Evolutionary conservation across 2,329 filamentous ascomycete species (phyloP).

Genomic region (Diaporthe citri): DNA sequence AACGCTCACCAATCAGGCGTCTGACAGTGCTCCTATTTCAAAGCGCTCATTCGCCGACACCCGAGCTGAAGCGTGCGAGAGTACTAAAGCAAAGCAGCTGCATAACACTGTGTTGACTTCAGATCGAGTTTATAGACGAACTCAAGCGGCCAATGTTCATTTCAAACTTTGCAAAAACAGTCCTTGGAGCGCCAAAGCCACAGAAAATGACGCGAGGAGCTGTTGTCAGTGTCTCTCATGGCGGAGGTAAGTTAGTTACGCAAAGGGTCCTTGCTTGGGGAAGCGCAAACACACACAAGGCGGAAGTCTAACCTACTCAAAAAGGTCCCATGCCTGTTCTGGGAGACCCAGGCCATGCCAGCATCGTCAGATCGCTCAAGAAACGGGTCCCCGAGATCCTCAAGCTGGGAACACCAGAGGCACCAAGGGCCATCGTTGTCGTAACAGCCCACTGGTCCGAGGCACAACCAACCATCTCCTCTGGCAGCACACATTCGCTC

Average conservation of each 20-base stretch:
- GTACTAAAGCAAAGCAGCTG: slow-evolving; percentile 6
- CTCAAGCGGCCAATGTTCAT: not conserved
- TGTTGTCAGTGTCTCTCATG: slow-evolving; percentile 63
- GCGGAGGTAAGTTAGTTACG: slow-evolving; percentile 54
- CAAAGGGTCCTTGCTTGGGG: not conserved
- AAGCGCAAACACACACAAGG: not conserved
- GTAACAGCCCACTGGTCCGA: slow-evolving; percentile 72
- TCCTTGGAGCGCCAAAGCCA: not conserved
- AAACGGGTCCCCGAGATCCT: slow-evolving; percentile 68
- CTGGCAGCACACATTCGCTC: slow-evolving; percentile 59
- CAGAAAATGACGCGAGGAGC: slow-evolving; percentile 57
- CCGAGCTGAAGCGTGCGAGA: not conserved
- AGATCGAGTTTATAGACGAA: not conserved
- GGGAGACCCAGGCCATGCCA: slow-evolving; percentile 64
- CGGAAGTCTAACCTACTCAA: not conserved
- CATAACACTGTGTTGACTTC: not conserved
- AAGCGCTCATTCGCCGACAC: not conserved
- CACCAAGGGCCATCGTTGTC: slow-evolving; percentile 65
- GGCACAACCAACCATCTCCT: slow-evolving; percentile 63
- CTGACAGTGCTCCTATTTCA: not conserved
- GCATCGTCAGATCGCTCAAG: slow-evolving; percentile 64
- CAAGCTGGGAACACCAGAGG: slow-evolving; percentile 62
- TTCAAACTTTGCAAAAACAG: not conserved
- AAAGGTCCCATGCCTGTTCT: slow-evolving; percentile 69
- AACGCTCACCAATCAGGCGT: slow-evolving; percentile 30